A percentile compares a stretch with the other conserved stretches of the same genome.
These are phyloP conservation scores for Tephrocybe sp. DNA, from an alignment of 768 basidiomycete genomes.

Conservation along the genomic window DNA sequence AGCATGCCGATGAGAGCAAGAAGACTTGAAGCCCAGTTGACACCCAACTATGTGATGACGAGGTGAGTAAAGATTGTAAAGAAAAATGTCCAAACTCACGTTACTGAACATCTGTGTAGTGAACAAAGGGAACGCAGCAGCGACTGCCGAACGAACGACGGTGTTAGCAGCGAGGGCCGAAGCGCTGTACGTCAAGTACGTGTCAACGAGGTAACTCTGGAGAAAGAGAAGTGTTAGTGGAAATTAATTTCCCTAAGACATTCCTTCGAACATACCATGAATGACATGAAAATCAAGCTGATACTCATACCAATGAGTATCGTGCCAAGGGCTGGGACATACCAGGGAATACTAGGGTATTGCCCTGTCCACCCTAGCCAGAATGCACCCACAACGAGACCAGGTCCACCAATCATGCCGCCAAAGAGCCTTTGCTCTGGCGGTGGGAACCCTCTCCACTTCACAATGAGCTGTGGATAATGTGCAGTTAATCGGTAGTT, in stretches of 20 bases:
- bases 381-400: conserved; percentile 56
- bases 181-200: conserved; percentile 57
- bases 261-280: conserved; percentile 45
- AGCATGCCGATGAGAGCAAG: conserved; percentile 54
- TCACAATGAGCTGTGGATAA: conserved; percentile 41
- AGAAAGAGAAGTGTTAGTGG: neutral
- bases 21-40: conserved; percentile 53
- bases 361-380: conserved; percentile 67
- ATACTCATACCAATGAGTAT: conserved; percentile 47
- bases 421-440: conserved; percentile 58
- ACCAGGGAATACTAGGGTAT: conserved; percentile 53
- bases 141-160: conserved; percentile 53
- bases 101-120: conserved; percentile 60
- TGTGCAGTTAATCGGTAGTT: conserved; percentile 34
- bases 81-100: conserved; percentile 26
- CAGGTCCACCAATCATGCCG: conserved; percentile 54
- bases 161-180: conserved; percentile 65
- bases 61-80: neutral
- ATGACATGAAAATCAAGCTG: conserved; percentile 57
- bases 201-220: conserved; percentile 58
- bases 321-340: conserved; percentile 52
- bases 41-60: conserved; percentile 32
- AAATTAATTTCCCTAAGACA: neutral
- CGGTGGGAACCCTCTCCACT: conserved; percentile 51
- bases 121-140: conserved; percentile 64